A percentile compares a stretch with the other conserved stretches of the same genome.
phyloP scores from a whole-genome alignment of 768 basidiomycete genomes.

The Calocybe gangraenosa region DNA sequence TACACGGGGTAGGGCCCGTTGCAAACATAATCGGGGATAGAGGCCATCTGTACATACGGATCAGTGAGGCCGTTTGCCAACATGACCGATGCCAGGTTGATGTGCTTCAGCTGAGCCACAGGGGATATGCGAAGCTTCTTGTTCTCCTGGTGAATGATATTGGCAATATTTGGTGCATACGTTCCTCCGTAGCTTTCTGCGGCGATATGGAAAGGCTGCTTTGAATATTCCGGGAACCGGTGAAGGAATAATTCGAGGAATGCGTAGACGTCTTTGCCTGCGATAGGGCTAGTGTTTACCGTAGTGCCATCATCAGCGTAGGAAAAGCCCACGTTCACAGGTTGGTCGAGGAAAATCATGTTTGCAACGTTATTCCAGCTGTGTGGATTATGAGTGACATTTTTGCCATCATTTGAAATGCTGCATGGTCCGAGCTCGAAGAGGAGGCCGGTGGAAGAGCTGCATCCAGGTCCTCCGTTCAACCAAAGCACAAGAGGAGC shows the following conservation, averaged over 20 bases:
- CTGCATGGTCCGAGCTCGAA: constrained; percentile 92
- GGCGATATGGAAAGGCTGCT: constrained; percentile 70
- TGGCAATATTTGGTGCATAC: constrained; percentile 85
- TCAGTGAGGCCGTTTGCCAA: constrained; percentile 89
- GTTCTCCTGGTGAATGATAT: constrained; percentile 76
- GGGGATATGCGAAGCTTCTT: constrained; percentile 44
- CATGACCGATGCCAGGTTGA: constrained; percentile 82
- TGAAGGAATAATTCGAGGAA: constrained; percentile 78
- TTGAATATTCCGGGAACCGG: constrained; percentile 72
- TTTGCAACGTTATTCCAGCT: constrained; percentile 86
- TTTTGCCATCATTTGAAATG: constrained; percentile 63
- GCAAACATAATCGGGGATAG: constrained; percentile 80
- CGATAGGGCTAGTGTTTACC: constrained; percentile 78
- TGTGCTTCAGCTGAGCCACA: constrained; percentile 49
- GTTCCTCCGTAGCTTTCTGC: constrained; percentile 79
- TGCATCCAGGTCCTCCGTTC: constrained; percentile 76
- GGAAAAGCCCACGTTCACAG: constrained; percentile 87
- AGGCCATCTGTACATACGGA: constrained; percentile 74
- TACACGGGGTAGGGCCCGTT: constrained; percentile 81
- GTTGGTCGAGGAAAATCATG: constrained; percentile 75
- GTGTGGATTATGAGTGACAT: constrained; percentile 69
- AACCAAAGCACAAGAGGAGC: constrained; percentile 90
- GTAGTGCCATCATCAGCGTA: constrained; percentile 73
- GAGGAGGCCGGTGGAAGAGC: constrained; percentile 77
- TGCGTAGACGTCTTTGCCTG: constrained; percentile 86